Conservation (phyloP, 257 asterid genomes). For the Henckelia pumila region DNA sequence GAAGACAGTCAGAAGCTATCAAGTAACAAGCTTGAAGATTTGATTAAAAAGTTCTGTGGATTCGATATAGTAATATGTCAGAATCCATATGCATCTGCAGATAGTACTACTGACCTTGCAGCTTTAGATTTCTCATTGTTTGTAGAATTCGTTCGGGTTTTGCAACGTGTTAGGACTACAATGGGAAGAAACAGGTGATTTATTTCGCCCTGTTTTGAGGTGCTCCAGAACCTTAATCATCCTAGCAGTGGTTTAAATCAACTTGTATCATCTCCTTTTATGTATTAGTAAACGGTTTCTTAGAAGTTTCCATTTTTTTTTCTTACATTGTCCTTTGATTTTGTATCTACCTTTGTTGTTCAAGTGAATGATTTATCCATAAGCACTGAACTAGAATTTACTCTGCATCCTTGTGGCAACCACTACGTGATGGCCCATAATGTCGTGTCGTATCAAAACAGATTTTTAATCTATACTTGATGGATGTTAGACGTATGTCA, state of each 20-base stretch:
- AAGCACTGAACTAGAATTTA: too few relatives aligned
- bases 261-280: background rate
- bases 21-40: slow-evolving; percentile 44
- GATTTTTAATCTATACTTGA: too few relatives aligned
- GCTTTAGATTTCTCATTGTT: slow-evolving; percentile 61
- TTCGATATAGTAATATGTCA: slow-evolving; percentile 72
- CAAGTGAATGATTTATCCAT: too few relatives aligned
- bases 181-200: slow-evolving; percentile 32
- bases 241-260: background rate
- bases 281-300: too few relatives aligned
- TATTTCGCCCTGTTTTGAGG: background rate
- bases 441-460: too few relatives aligned
- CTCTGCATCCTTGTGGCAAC: too few relatives aligned
- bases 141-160: slow-evolving; percentile 65
- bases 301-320: too few relatives aligned
- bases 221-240: background rate
- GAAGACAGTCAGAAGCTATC: slow-evolving; percentile 49
- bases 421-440: too few relatives aligned
- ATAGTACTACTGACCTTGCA: slow-evolving; percentile 19
- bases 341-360: too few relatives aligned
- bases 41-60: slow-evolving; percentile 47
- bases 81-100: slow-evolving; percentile 42
- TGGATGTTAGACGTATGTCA: too few relatives aligned
- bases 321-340: too few relatives aligned
- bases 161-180: slow-evolving; percentile 62